A percentile compares a stretch with the other conserved stretches of the same genome.
phyloP scores from a whole-genome alignment of 768 basidiomycete species.

The Peribolospora kevripleyi region DNA sequence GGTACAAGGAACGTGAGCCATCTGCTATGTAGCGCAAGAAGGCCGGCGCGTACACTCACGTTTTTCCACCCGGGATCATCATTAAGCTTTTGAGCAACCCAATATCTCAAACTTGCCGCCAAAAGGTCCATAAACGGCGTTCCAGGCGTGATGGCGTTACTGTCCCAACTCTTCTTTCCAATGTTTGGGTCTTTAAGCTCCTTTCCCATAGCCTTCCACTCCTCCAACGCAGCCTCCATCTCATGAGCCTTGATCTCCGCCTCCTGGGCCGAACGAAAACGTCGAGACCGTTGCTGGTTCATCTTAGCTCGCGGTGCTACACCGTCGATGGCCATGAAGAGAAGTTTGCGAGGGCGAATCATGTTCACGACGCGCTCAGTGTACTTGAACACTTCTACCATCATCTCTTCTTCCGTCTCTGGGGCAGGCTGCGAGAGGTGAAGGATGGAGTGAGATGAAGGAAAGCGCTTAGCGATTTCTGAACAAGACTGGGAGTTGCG shows the following conservation, averaged over 20 bases:
- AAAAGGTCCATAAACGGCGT: slow-evolving; percentile 95
- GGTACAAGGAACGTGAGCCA: not conserved
- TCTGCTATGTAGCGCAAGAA: not conserved
- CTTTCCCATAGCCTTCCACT: slow-evolving; percentile 34
- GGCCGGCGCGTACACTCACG: slow-evolving; percentile 24
- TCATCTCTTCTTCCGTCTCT: slow-evolving; percentile 97
- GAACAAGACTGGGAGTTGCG: not conserved
- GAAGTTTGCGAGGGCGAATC: slow-evolving; percentile 74
- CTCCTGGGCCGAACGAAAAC: slow-evolving; percentile 85
- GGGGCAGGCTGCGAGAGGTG: slow-evolving; percentile 46
- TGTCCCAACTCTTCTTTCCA: slow-evolving; percentile 66
- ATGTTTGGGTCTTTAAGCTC: slow-evolving; percentile 36
- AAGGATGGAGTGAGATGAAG: not conserved
- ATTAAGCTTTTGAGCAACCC: slow-evolving; percentile 89
- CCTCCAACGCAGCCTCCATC: slow-evolving; percentile 54
- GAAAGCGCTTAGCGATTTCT: not conserved
- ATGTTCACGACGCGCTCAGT: slow-evolving; percentile 94
- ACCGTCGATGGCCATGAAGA: slow-evolving; percentile 88
- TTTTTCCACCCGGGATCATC: slow-evolving; percentile 88
- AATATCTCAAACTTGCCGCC: slow-evolving; percentile 68
- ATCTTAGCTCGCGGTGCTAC: slow-evolving; percentile 57
- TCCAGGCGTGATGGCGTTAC: slow-evolving; percentile 91
- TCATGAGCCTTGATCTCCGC: slow-evolving; percentile 83
- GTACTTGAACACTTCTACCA: slow-evolving; percentile 88
- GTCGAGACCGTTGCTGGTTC: slow-evolving; percentile 95